phyloP scores from a whole-genome alignment of 2,329 filamentous ascomycete genomes.

The Fusarium staphyleae region DNA sequence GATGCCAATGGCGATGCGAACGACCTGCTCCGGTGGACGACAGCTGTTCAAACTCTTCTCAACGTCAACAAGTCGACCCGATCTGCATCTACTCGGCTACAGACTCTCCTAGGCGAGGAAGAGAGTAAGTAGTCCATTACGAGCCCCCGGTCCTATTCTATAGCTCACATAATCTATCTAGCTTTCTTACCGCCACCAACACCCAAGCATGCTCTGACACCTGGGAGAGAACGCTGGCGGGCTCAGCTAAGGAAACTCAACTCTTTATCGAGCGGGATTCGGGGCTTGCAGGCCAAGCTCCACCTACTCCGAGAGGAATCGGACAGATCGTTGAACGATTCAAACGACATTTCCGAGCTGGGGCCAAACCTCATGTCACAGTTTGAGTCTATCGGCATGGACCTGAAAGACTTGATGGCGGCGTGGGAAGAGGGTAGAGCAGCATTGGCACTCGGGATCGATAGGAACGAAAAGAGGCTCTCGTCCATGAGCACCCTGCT shows the following conservation, averaged over 20 bases:
- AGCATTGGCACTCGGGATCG: constrained; percentile 81
- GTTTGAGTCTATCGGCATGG: constrained; percentile 92
- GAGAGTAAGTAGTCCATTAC: constrained; percentile 65
- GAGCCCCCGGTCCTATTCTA: not conserved
- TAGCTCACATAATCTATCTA: constrained; percentile 38
- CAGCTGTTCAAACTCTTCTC: constrained; percentile 77
- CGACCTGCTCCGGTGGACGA: constrained; percentile 81
- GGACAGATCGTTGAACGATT: constrained; percentile 77
- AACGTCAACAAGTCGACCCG: constrained; percentile 68
- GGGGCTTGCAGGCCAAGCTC: constrained; percentile 92
- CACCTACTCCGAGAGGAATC: constrained; percentile 91
- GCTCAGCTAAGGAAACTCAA: constrained; percentile 88
- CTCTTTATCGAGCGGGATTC: constrained; percentile 86
- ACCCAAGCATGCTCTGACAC: constrained; percentile 68
- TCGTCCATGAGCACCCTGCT: constrained; percentile 67
- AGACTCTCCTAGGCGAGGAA: constrained; percentile 76
- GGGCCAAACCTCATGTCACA: constrained; percentile 82
- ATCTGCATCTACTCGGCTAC: constrained; percentile 69
- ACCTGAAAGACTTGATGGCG: constrained; percentile 79
- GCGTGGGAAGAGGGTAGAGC: constrained; percentile 89
- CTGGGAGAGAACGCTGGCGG: constrained; percentile 82
- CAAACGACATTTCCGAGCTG: constrained; percentile 75
- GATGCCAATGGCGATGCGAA: constrained; percentile 79
- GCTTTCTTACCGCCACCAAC: constrained; percentile 62
- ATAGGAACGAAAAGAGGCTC: constrained; percentile 76